Conservation (phyloP, 805 yeast species). For the Lipomyces mesembrius region DNA sequence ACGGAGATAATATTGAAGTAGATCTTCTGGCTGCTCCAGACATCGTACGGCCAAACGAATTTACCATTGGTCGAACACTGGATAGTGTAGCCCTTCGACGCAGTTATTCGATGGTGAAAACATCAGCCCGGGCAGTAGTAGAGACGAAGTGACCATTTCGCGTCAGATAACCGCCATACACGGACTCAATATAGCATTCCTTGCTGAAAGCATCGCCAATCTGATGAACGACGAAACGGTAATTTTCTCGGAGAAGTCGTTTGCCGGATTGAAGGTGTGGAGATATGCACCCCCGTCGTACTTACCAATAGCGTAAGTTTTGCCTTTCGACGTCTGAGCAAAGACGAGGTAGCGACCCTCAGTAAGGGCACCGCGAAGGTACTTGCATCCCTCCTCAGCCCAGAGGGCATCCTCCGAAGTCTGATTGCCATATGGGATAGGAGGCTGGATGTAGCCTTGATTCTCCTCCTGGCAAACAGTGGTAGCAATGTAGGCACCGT, state of each 20-base stretch:
- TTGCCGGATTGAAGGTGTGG: neutral
- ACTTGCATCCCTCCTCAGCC: slow-evolving; percentile 39
- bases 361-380: slow-evolving; percentile 39
- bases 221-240: slow-evolving; percentile 29
- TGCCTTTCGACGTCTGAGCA: slow-evolving; percentile 1
- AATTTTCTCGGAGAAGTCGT: neutral
- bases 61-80: slow-evolving; percentile 6
- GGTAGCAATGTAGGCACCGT: slow-evolving; percentile 20
- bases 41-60: too few species aligned
- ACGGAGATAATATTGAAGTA: slow-evolving; percentile 22
- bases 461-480: slow-evolving; percentile 22
- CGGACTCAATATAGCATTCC: slow-evolving; percentile 26
- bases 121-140: slow-evolving; percentile 10
- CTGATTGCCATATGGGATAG: slow-evolving; percentile 40
- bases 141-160: slow-evolving; percentile 5
- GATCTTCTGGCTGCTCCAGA: neutral
- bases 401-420: slow-evolving; percentile 26
- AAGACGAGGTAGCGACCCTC: slow-evolving; percentile 41
- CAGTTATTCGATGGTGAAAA: slow-evolving; percentile 18
- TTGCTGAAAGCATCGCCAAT: slow-evolving; percentile 31
- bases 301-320: neutral
- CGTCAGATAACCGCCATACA: slow-evolving; percentile 12
- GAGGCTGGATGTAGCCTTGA: slow-evolving; percentile 24
- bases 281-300: neutral
- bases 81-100: slow-evolving; percentile 26